Evolutionary conservation across 2,329 filamentous ascomycete species (phyloP).

Genomic region (Claviceps sp.): DNA sequence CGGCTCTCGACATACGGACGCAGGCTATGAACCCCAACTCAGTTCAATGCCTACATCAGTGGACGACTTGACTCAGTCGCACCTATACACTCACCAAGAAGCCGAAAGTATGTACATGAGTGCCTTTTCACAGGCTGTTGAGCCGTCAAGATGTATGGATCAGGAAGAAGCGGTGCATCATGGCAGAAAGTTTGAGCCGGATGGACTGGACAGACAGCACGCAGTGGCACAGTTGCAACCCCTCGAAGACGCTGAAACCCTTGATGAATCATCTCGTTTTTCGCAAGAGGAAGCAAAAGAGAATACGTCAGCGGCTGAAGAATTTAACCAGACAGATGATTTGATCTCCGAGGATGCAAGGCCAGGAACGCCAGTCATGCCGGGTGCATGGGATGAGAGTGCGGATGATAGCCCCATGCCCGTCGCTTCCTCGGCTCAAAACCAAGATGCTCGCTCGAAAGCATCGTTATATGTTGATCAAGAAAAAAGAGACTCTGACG

Average conservation of each 20-base stretch:
- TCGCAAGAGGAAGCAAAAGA: not conserved
- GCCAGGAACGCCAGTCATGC: conserved; percentile 25
- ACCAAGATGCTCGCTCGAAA: not conserved
- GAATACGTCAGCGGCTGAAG: not conserved
- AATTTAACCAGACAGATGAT: conserved; percentile 1
- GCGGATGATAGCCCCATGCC: not conserved
- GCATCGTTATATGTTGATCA: not conserved
- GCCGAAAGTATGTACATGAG: conserved; percentile 84
- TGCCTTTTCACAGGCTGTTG: conserved; percentile 40
- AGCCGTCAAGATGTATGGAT: conserved; percentile 1
- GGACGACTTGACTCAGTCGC: conserved; percentile 49
- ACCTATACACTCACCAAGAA: conserved; percentile 64
- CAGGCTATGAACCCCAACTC: not conserved
- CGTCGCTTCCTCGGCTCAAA: not conserved
- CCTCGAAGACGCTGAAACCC: not conserved
- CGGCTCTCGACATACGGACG: not conserved
- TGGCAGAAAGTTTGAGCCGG: not conserved
- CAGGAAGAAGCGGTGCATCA: not conserved
- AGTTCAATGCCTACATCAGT: conserved; percentile 6
- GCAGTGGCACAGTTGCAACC: not conserved
- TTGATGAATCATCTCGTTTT: not conserved
- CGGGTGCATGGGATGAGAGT: conserved; percentile 35
- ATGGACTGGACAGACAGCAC: not conserved
- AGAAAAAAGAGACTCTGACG: conserved; percentile 2
- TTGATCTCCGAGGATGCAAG: not conserved